phyloP scores from a whole-genome alignment of 345 rosid genomes.

The Salix suchowensis region DNA sequence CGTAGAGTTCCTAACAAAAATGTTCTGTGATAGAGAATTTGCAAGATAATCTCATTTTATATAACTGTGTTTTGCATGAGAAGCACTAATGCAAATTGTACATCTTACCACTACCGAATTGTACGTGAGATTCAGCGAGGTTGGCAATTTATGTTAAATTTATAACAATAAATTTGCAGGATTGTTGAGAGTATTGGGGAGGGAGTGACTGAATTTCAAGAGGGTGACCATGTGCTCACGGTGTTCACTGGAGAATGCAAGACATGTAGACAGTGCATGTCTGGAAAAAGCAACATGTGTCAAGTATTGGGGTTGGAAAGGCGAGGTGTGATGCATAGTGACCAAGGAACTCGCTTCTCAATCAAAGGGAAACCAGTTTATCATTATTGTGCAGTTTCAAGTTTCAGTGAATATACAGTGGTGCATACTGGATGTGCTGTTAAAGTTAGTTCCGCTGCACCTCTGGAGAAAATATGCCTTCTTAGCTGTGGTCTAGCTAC shows the following conservation, averaged over 20 bases:
- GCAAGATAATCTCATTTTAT: neutral
- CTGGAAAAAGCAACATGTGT: constrained; percentile 80
- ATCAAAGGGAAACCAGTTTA: constrained; percentile 69
- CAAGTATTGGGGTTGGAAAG: constrained; percentile 81
- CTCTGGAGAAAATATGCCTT: constrained; percentile 77
- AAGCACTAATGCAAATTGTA: no score
- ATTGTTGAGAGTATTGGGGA: constrained; percentile 79
- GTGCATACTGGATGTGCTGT: constrained; percentile 95
- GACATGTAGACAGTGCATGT: constrained; percentile 62
- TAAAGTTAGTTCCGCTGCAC: constrained; percentile 59
- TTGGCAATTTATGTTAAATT: neutral
- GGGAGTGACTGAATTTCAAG: constrained; percentile 68
- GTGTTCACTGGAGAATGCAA: constrained; percentile 82
- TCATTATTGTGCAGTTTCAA: constrained; percentile 89
- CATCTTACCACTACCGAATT: neutral
- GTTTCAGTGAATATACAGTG: constrained; percentile 89
- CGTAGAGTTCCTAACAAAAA: neutral
- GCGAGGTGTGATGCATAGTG: constrained; percentile 84
- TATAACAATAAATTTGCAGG: constrained; percentile 39
- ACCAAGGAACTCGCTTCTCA: constrained; percentile 65
- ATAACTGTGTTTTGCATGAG: neutral
- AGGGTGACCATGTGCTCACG: constrained; percentile 85
- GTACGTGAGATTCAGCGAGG: neutral
- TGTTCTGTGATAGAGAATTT: neutral
- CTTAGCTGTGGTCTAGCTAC: constrained; percentile 88